Conservation (phyloP, 495 filamentous ascomycete species). For the Amorphotheca resinae region DNA sequence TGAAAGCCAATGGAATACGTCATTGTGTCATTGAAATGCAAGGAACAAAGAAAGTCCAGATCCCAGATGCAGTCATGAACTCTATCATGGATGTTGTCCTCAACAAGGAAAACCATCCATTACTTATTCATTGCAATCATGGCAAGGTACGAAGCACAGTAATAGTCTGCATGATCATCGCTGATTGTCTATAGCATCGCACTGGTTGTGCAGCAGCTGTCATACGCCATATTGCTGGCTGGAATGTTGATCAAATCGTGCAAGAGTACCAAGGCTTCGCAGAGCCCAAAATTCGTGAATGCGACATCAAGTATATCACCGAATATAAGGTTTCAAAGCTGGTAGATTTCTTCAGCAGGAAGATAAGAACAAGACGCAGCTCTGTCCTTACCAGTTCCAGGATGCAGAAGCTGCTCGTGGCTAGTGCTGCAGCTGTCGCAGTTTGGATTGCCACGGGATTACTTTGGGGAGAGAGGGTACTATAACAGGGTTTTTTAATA, state of each 20-base stretch:
- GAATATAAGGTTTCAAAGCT: conserved; percentile 13
- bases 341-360: conserved; percentile 8
- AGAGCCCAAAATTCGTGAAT: conserved; percentile 45
- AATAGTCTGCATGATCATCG: not conserved
- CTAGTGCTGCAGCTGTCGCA: conserved; percentile 2
- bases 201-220: conserved; percentile 71
- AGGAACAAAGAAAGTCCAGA: conserved; percentile 60
- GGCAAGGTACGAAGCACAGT: conserved; percentile 45
- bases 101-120: conserved; percentile 53
- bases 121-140: conserved; percentile 82
- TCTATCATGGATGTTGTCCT: conserved; percentile 51
- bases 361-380: not conserved
- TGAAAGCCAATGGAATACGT: conserved; percentile 46
- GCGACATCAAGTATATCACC: conserved; percentile 37
- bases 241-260: conserved; percentile 42
- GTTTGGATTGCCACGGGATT: conserved; percentile 4
- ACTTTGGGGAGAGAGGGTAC: not conserved
- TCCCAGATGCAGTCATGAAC: conserved; percentile 49
- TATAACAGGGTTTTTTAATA: not conserved
- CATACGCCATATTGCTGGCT: conserved; percentile 52
- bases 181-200: conserved; percentile 45
- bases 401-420: conserved; percentile 4
- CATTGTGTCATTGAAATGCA: conserved; percentile 60
- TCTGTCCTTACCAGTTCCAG: not conserved
- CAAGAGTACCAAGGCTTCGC: conserved; percentile 59